Evolutionary conservation across 2,329 filamentous ascomycete genomes (phyloP).

Genomic region (Aspergillus sergii): DNA sequence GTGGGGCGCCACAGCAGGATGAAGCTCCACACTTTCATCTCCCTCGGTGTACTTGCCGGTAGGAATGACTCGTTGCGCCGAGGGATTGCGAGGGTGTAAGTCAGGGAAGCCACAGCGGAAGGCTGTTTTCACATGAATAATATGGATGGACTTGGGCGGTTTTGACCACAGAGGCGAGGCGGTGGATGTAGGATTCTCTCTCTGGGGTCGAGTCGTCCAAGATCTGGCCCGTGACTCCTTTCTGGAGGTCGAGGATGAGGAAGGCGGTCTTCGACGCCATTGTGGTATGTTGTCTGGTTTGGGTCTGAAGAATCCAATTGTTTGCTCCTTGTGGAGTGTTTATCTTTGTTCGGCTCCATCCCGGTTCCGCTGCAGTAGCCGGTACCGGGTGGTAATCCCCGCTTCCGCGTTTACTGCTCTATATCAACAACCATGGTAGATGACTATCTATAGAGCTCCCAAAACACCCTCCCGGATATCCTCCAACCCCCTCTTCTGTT

Average conservation of each 20-base stretch:
- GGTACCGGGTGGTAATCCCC: too few relatives aligned
- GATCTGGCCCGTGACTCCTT: not conserved
- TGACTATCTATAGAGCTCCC: too few relatives aligned
- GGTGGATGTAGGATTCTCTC: not conserved
- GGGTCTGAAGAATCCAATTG: not conserved
- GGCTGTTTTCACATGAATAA: slow-evolving; percentile 35
- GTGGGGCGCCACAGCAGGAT: slow-evolving; percentile 14
- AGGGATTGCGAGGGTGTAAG: slow-evolving; percentile 27
- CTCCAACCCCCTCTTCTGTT: not conserved
- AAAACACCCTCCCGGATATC: not conserved
- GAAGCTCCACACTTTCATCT: not conserved
- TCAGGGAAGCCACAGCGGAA: slow-evolving; percentile 39
- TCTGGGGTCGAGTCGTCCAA: not conserved
- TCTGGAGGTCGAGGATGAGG: not conserved
- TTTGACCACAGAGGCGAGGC: not conserved
- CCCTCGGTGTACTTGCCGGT: slow-evolving; percentile 20
- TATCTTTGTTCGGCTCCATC: too few relatives aligned
- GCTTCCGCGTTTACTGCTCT: too few relatives aligned
- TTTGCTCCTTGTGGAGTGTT: too few relatives aligned
- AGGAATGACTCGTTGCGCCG: slow-evolving; percentile 19
- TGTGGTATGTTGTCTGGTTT: not conserved
- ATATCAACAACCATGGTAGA: too few relatives aligned
- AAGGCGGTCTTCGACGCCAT: not conserved
- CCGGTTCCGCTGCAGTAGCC: too few relatives aligned
- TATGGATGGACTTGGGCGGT: not conserved